phyloP scores from a whole-genome alignment of 371 early-diverging fungal genomes.

The Mucor circinelloides region DNA sequence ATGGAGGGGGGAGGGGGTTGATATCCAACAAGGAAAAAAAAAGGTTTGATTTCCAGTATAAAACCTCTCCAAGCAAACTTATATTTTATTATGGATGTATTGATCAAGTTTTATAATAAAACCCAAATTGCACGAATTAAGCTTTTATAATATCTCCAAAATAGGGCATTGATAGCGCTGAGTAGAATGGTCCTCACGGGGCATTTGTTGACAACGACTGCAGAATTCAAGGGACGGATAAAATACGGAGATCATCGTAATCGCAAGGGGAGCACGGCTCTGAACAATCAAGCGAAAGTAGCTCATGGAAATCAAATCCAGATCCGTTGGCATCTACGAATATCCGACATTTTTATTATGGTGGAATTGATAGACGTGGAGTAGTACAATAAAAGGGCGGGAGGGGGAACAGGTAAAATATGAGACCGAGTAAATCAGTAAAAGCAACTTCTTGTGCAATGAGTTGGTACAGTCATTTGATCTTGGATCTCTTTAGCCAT shows the following conservation, averaged over 20 bases:
- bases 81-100: background rate
- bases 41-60: background rate
- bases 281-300: background rate
- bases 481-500: constrained; percentile 73
- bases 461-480: constrained; percentile 71
- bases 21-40: no score
- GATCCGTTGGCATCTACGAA: background rate
- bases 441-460: constrained; percentile 75
- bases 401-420: background rate
- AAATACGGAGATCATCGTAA: background rate
- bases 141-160: background rate
- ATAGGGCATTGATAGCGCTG: background rate
- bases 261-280: background rate
- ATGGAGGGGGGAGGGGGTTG: no score
- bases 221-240: background rate
- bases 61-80: background rate
- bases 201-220: background rate
- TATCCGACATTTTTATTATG: background rate
- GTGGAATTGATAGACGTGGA: background rate
- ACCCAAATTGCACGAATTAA: background rate
- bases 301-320: background rate
- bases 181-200: background rate
- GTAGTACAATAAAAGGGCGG: background rate
- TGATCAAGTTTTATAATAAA: background rate
- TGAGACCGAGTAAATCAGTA: constrained; percentile 49